Base-by-base conservation (phyloP, 148 eudicot species). In the Camellia sinensis region DNA sequence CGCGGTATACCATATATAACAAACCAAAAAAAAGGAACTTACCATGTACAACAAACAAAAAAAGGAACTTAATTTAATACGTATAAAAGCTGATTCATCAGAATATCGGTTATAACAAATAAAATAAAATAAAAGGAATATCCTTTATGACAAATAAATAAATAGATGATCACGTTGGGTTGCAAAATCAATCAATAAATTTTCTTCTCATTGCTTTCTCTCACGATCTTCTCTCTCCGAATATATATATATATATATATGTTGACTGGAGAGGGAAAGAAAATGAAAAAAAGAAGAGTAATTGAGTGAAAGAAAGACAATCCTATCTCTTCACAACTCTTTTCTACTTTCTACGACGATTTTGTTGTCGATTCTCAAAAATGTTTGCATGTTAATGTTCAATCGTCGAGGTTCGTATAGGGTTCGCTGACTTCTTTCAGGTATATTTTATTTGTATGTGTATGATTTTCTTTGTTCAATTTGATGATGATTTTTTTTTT, bases 391-490 rank as follows among this genome's bases (percentile, higher is more conserved):
- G 56, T 77, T 77, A 7, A 46, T 64, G 41, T 76, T 37, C 72
- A 77, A 46, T 46, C 59, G 7, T 50, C 46, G 44, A 53, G 63
- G 29, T 73, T 7, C 63, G 19, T 52, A 21, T 77, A 77, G 80
- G 80, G 72, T 77, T 77, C 72, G 80, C 57, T 63, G 59, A 62
- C 59, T 46, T 76, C 67, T 50, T 65, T 50, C 62, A 65, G 80
- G 80, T 77, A 15, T 50, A 60, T 48, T 19, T 18, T 3, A n/a
- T 46, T 4, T 46, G 6, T 46, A 46, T 46, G 0, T 46, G 50
- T 46, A 46, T 46, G 50, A 46, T 46, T 46, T 46, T 46, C 50
- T 46, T 4, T 5, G 50, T 46, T 46, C 50, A 46, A 46, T 29
- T 29, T 29, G 37, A 29, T 29, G 37, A 29, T 29, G n/a, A n/a